phyloP scores from a whole-genome alignment of 805 yeast species.

The Cyberlindnera mississippiensis region DNA sequence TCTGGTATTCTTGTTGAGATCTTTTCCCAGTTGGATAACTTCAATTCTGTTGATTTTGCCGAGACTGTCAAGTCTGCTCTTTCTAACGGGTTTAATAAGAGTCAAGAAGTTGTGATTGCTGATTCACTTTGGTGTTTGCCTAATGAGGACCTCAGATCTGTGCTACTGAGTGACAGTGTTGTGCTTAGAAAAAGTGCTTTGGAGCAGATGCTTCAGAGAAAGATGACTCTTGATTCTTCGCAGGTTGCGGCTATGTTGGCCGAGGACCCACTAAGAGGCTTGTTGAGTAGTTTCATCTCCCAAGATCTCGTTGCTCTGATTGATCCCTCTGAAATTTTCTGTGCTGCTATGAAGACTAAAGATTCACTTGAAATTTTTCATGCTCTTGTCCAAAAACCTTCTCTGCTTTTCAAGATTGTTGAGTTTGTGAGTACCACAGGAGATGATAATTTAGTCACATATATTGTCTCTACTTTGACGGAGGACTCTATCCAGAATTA shows the following conservation, averaged over 20 bases:
- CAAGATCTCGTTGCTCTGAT: conserved; percentile 17
- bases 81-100: conserved; percentile 5
- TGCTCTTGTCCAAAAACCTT: conserved; percentile 9
- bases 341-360: conserved; percentile 6
- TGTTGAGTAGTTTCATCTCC: conserved; percentile 12
- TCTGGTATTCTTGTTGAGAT: conserved; percentile 35
- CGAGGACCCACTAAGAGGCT: neutral
- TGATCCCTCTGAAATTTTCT: conserved; percentile 12
- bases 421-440: conserved; percentile 6
- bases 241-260: neutral
- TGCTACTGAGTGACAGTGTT: conserved; percentile 1
- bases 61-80: conserved; percentile 11
- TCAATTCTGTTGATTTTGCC: conserved; percentile 17
- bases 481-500: neutral
- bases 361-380: conserved; percentile 16
- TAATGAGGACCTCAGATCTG: conserved; percentile 14
- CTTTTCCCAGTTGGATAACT: conserved; percentile 29
- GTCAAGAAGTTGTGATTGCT: conserved; percentile 25
- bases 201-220: conserved; percentile 15
- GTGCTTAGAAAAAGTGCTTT: conserved; percentile 15
- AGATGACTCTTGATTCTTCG: conserved; percentile 10
- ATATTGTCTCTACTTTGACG: conserved; percentile 13
- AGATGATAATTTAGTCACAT: conserved; percentile 12
- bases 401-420: conserved; percentile 8
- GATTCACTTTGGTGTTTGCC: conserved; percentile 26